These are phyloP conservation scores for Penicillium pancosmium DNA, from an alignment of 495 filamentous ascomycete genomes.

Conservation along the genomic window DNA sequence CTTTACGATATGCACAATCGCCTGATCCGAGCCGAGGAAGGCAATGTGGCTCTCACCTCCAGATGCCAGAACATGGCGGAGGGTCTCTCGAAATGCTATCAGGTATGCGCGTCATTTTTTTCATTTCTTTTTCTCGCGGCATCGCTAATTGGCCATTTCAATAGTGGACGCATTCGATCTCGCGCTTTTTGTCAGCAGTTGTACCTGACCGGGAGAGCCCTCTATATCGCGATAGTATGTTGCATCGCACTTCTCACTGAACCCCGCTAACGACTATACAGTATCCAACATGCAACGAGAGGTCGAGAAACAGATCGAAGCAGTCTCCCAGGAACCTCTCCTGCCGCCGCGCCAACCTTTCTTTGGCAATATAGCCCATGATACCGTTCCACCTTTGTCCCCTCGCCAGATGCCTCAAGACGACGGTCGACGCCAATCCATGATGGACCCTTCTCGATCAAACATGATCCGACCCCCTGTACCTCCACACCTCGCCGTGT, in stretches of 20 bases:
- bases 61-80: constrained; percentile 84
- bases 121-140: neutral
- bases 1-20: constrained; percentile 79
- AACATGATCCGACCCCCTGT: constrained; percentile 65
- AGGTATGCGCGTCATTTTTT: constrained; percentile 49
- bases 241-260: neutral
- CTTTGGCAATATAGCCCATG: constrained; percentile 69
- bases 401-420: constrained; percentile 88
- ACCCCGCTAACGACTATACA: constrained; percentile 29
- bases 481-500: constrained; percentile 74
- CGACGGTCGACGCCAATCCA: constrained; percentile 71
- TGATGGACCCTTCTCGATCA: constrained; percentile 9
- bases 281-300: constrained; percentile 81
- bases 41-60: constrained; percentile 71
- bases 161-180: constrained; percentile 76
- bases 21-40: constrained; percentile 82
- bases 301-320: constrained; percentile 81
- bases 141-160: neutral
- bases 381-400: constrained; percentile 79
- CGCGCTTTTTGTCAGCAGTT: constrained; percentile 68
- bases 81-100: constrained; percentile 74
- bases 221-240: constrained; percentile 58
- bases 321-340: constrained; percentile 69
- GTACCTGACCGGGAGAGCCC: constrained; percentile 67
- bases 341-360: constrained; percentile 76